Percentiles rank a stretch among this genome's conserved stretches.
phyloP scores from a whole-genome alignment of 805 yeast species.

The Blastobotrys chiropterorum region DNA sequence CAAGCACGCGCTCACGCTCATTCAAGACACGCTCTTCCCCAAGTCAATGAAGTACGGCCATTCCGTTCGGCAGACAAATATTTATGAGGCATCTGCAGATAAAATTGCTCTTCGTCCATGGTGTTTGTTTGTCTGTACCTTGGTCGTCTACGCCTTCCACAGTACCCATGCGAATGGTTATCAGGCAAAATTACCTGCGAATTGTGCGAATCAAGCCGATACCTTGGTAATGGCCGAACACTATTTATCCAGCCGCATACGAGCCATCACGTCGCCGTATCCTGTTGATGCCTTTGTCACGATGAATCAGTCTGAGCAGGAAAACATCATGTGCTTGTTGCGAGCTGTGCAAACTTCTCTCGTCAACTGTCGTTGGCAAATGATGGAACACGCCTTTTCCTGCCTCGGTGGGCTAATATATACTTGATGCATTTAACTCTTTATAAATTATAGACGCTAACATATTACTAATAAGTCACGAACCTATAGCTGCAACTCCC shows the following conservation, averaged over 20 bases:
- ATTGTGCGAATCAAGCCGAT: slow-evolving; percentile 5
- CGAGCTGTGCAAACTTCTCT: slow-evolving; percentile 18
- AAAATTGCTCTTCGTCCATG: slow-evolving; percentile 26
- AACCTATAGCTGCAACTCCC: too few relatives aligned
- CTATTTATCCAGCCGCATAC: slow-evolving; percentile 14
- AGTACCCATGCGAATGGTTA: not conserved
- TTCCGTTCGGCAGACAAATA: not conserved
- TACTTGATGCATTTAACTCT: not conserved
- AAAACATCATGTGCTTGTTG: slow-evolving; percentile 12
- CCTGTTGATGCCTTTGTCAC: slow-evolving; percentile 7
- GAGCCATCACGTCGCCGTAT: slow-evolving; percentile 10
- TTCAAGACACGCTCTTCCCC: slow-evolving; percentile 21
- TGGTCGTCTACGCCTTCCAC: slow-evolving; percentile 23
- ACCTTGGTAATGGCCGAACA: slow-evolving; percentile 16
- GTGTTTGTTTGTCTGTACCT: slow-evolving; percentile 25
- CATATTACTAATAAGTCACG: too few relatives aligned
- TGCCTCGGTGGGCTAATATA: slow-evolving; percentile 15
- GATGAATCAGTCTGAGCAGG: slow-evolving; percentile 9
- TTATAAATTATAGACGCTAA: not conserved
- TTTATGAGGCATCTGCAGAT: slow-evolving; percentile 13
- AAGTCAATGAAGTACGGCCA: not conserved
- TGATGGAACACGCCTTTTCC: slow-evolving; percentile 21
- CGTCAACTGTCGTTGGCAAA: slow-evolving; percentile 24
- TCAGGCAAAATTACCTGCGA: slow-evolving; percentile 5
- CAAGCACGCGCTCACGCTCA: slow-evolving; percentile 21